Percentiles rank a stretch among this genome's conserved stretches.
Evolutionary conservation across 768 basidiomycete species (phyloP).

Genomic region (Harrya chromipes): DNA sequence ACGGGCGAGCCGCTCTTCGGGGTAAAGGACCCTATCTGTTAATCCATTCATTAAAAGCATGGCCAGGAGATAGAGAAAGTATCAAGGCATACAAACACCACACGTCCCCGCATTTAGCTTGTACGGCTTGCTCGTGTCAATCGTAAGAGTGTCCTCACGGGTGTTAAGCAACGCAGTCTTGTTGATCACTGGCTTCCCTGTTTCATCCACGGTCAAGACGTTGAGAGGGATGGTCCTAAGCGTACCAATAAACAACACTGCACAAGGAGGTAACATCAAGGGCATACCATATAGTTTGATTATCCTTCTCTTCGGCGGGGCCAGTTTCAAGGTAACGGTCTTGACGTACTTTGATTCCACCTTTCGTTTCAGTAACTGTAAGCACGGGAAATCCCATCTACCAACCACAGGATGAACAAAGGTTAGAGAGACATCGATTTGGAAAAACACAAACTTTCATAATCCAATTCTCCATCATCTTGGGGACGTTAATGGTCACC

Average conservation of each 20-base stretch:
- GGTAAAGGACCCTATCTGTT: slow-evolving; percentile 82
- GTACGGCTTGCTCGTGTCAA: slow-evolving; percentile 77
- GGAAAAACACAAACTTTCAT: slow-evolving; percentile 48
- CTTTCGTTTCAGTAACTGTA: slow-evolving; percentile 72
- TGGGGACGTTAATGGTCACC: slow-evolving; percentile 56
- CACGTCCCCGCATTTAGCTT: slow-evolving; percentile 89
- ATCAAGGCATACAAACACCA: slow-evolving; percentile 72
- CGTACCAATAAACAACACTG: neutral
- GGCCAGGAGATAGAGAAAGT: neutral
- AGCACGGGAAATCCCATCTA: slow-evolving; percentile 86
- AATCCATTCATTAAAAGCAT: neutral
- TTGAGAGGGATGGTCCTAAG: slow-evolving; percentile 65
- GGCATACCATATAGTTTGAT: slow-evolving; percentile 79
- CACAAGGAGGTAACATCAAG: neutral
- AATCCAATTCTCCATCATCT: slow-evolving; percentile 91
- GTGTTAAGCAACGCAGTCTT: slow-evolving; percentile 60
- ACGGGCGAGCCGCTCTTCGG: slow-evolving; percentile 69
- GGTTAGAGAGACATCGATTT: neutral
- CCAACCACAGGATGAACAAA: neutral
- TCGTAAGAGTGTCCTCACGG: slow-evolving; percentile 60
- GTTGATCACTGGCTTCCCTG: slow-evolving; percentile 59
- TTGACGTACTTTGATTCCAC: slow-evolving; percentile 77
- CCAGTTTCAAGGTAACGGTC: slow-evolving; percentile 92
- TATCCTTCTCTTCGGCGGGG: slow-evolving; percentile 72
- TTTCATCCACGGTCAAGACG: slow-evolving; percentile 57